phyloP scores from a whole-genome alignment of 345 rosid species.

The Alliaria petiolata region DNA sequence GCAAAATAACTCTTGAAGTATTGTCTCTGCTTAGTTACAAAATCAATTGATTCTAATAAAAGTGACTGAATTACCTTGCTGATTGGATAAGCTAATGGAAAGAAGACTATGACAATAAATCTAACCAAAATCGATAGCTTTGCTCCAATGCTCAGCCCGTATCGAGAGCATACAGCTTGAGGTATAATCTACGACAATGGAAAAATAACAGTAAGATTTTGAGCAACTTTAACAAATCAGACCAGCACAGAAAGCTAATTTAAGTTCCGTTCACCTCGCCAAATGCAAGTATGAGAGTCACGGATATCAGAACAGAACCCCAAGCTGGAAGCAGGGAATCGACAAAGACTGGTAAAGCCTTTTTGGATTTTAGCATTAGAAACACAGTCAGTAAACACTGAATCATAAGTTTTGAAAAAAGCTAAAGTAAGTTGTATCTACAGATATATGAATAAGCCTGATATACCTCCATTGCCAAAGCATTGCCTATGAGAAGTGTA shows the following conservation, averaged over 20 bases:
- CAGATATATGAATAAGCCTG: neutral
- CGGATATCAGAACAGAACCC: conserved; percentile 78
- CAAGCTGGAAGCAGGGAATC: conserved; percentile 83
- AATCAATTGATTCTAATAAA: neutral
- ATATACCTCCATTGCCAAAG: conserved; percentile 92
- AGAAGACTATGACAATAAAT: conserved; percentile 58
- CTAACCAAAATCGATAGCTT: conserved; percentile 60
- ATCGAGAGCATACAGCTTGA: conserved; percentile 82
- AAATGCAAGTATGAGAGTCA: conserved; percentile 76
- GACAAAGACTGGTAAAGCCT: conserved; percentile 84
- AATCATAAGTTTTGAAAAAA: neutral
- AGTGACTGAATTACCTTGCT: conserved; percentile 57
- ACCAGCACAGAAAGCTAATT: neutral
- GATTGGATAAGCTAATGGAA: conserved; percentile 75
- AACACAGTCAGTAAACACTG: neutral
- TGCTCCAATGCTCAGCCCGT: conserved; percentile 80
- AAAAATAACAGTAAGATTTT: neutral
- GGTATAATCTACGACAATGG: conserved; percentile 60
- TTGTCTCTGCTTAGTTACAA: neutral
- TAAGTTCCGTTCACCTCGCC: conserved; percentile 60
- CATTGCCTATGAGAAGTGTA: conserved; percentile 81
- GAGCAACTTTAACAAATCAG: neutral
- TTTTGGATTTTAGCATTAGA: conserved; percentile 4
- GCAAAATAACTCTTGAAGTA: neutral
- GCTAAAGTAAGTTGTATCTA: neutral